phyloP scores from a whole-genome alignment of 2,329 filamentous ascomycete genomes.

The Cladosporium velox region DNA sequence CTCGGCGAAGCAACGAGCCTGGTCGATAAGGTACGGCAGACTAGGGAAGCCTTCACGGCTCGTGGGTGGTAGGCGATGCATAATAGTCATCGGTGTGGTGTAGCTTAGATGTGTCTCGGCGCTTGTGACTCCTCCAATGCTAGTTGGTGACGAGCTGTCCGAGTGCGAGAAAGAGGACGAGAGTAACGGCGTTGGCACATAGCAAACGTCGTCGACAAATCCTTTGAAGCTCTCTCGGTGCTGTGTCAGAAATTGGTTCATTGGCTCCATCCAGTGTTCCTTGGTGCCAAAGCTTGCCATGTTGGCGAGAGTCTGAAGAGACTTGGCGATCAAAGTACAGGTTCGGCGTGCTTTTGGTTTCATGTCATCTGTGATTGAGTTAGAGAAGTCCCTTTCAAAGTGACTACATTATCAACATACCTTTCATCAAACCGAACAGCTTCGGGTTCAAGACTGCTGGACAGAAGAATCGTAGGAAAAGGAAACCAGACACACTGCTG shows the following conservation, averaged over 20 bases:
- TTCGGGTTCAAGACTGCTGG: conserved; percentile 96
- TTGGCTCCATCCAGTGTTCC: conserved; percentile 98
- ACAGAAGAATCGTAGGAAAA: conserved; percentile 94
- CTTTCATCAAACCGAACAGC: conserved; percentile 80
- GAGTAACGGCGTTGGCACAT: conserved; percentile 69
- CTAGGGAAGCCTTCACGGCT: conserved; percentile 91
- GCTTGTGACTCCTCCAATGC: conserved; percentile 32
- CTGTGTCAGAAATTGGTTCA: conserved; percentile 81
- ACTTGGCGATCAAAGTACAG: conserved; percentile 88
- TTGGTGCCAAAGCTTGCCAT: conserved; percentile 90
- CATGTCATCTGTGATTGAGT: conserved; percentile 65
- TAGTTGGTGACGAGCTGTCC: conserved; percentile 30
- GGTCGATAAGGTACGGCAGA: conserved; percentile 88
- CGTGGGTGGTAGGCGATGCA: conserved; percentile 75
- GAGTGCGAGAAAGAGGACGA: conserved; percentile 54
- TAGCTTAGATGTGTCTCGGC: conserved; percentile 55
- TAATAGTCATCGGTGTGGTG: conserved; percentile 87
- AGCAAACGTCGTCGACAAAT: conserved; percentile 84
- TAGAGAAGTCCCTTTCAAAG: neutral
- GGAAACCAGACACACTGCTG: conserved; percentile 90
- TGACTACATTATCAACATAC: conserved; percentile 42
- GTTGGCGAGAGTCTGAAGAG: conserved; percentile 86
- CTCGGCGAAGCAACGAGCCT: conserved; percentile 79
- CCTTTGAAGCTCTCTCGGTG: conserved; percentile 80
- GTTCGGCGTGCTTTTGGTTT: conserved; percentile 81